Percentiles rank a stretch among this genome's conserved stretches.
These are phyloP conservation scores for Niebla homalea DNA, from an alignment of 495 filamentous ascomycete genomes.

Conservation along the genomic window DNA sequence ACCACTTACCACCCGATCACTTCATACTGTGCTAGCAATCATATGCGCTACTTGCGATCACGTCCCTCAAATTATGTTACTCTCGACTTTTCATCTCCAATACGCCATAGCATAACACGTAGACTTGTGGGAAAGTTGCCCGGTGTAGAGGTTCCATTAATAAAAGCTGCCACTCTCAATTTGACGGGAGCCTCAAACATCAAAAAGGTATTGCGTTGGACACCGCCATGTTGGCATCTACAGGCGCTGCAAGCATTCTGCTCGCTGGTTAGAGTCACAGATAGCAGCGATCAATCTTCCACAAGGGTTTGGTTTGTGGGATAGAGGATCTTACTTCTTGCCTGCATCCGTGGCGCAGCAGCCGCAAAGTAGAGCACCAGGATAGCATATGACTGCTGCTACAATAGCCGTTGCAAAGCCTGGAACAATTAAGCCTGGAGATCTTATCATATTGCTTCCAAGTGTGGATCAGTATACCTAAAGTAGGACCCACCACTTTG, in stretches of 20 bases:
- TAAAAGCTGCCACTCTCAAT: no score
- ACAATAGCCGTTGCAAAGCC: conserved; percentile 35
- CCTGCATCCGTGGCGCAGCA: conserved; percentile 44
- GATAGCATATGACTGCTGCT: conserved; percentile 45
- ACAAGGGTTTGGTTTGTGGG: not conserved
- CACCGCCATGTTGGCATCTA: conserved; percentile 39
- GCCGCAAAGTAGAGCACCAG: conserved; percentile 45
- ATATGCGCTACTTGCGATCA: no score
- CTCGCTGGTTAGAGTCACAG: not conserved
- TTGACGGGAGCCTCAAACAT: conserved; percentile 2
- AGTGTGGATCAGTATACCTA: conserved; percentile 27
- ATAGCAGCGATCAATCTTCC: conserved; percentile 8
- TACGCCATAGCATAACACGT: no score
- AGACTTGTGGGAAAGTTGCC: no score
- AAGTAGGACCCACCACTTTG: conserved; percentile 47
- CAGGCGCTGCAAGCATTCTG: conserved; percentile 42
- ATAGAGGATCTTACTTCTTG: conserved; percentile 33
- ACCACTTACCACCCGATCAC: no score
- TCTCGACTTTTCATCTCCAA: no score
- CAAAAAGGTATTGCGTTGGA: conserved; percentile 42
- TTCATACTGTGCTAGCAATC: no score
- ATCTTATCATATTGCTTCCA: not conserved
- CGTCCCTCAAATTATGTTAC: no score
- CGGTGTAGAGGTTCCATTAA: no score
- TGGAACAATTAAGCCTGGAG: conserved; percentile 7